Conservation (phyloP, 2,329 filamentous ascomycete species). For the Zelopaecilomyces penicillatus region DNA sequence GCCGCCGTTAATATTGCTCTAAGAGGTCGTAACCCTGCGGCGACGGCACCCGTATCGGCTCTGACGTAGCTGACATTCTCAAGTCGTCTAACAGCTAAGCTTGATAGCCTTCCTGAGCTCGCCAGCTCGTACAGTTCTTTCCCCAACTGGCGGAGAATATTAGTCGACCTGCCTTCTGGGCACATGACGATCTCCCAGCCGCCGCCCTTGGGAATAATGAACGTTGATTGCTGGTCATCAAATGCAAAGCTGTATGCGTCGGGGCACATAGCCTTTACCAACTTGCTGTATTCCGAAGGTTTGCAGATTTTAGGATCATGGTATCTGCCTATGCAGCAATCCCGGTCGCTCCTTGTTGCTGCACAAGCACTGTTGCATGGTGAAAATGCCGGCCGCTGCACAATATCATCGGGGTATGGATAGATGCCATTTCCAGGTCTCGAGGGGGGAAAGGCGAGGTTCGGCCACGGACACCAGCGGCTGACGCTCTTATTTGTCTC, state of each 20-base stretch:
- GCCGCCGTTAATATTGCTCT: conserved; percentile 7
- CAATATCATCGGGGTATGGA: conserved; percentile 69
- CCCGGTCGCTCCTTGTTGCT: conserved; percentile 54
- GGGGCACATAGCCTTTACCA: conserved; percentile 68
- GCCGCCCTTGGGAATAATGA: conserved; percentile 57
- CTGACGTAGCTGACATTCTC: conserved; percentile 27
- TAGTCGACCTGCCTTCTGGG: conserved; percentile 52
- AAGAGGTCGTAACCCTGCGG: conserved; percentile 12
- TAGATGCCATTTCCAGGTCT: conserved; percentile 70
- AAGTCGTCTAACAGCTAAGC: conserved; percentile 21
- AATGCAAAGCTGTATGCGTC: conserved; percentile 77
- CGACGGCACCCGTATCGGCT: conserved; percentile 18
- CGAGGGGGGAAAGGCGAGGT: conserved; percentile 58
- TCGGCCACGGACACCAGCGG: conserved; percentile 73
- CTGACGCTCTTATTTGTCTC: conserved; percentile 49
- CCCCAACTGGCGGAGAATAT: conserved; percentile 46
- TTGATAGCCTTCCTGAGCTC: conserved; percentile 30
- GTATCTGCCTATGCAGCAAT: conserved; percentile 70
- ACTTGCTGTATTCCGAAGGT: conserved; percentile 58
- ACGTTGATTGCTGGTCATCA: conserved; percentile 50
- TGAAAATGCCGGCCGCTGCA: conserved; percentile 62
- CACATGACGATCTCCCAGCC: conserved; percentile 77
- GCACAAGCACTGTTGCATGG: conserved; percentile 73
- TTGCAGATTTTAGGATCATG: conserved; percentile 55
- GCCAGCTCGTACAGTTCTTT: conserved; percentile 41